Percentiles rank a stretch among this genome's conserved stretches.
phyloP scores from a whole-genome alignment of 2,329 filamentous ascomycete genomes.

The Apiospora malaysiana region DNA sequence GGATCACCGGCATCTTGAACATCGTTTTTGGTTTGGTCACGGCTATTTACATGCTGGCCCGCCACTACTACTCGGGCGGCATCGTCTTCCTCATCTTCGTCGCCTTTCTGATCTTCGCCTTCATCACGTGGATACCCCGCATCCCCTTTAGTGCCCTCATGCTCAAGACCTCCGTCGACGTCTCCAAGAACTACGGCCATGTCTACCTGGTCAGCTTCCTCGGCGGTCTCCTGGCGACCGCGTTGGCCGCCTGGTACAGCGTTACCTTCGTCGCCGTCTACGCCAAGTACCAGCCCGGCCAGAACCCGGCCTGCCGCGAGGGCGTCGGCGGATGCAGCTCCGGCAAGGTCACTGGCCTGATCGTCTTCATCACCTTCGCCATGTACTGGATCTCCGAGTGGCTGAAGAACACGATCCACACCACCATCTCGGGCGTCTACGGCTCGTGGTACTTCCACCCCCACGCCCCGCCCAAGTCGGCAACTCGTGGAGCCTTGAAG shows the following conservation, averaged over 20 bases:
- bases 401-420: slow-evolving; percentile 92
- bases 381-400: slow-evolving; percentile 95
- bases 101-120: slow-evolving; percentile 81
- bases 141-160: slow-evolving; percentile 93
- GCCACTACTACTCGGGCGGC: slow-evolving; percentile 79
- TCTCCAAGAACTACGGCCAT: slow-evolving; percentile 83
- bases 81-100: slow-evolving; percentile 87
- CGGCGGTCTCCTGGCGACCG: slow-evolving; percentile 77
- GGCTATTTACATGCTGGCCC: slow-evolving; percentile 82
- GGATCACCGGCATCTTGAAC: slow-evolving; percentile 89
- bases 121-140: slow-evolving; percentile 85
- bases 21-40: slow-evolving; percentile 84
- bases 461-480: slow-evolving; percentile 69
- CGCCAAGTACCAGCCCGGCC: slow-evolving; percentile 75
- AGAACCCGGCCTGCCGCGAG: slow-evolving; percentile 58
- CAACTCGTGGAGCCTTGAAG: slow-evolving; percentile 82
- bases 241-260: slow-evolving; percentile 83
- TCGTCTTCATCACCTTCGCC: slow-evolving; percentile 88
- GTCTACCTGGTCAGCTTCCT: slow-evolving; percentile 86
- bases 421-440: slow-evolving; percentile 85
- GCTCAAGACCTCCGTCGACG: slow-evolving; percentile 84
- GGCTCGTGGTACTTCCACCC: slow-evolving; percentile 91
- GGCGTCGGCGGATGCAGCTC: slow-evolving; percentile 70
- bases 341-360: slow-evolving; percentile 80
- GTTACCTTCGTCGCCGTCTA: slow-evolving; percentile 88